phyloP scores from a whole-genome alignment of 2,329 filamentous ascomycete species.

The Aureobasidium zeae region DNA sequence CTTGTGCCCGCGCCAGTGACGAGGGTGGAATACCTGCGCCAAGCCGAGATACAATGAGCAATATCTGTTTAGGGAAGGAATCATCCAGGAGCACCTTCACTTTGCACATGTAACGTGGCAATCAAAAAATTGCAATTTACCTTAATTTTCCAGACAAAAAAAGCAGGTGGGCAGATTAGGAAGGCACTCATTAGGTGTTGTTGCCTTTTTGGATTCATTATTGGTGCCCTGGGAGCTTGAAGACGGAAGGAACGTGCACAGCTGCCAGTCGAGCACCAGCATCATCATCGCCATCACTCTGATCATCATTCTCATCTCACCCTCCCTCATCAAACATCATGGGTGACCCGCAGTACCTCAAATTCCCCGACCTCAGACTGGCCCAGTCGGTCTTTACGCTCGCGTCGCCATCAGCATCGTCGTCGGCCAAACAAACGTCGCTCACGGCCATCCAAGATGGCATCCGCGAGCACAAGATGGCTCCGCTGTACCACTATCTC shows the following conservation, averaged over 20 bases:
- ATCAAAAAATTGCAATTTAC: neutral
- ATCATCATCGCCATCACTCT: neutral
- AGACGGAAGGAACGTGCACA: neutral
- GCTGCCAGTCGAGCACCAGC: slow-evolving; percentile 3
- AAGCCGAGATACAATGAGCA: too few relatives aligned
- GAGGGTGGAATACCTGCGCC: too few relatives aligned
- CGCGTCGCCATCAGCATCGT: slow-evolving; percentile 66
- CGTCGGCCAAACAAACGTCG: slow-evolving; percentile 58
- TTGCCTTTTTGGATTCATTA: too few relatives aligned
- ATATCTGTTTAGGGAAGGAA: neutral
- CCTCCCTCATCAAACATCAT: slow-evolving; percentile 25
- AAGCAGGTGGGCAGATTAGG: too few relatives aligned
- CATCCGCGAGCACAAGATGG: slow-evolving; percentile 77
- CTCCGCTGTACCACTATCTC: slow-evolving; percentile 74
- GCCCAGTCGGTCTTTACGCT: slow-evolving; percentile 80
- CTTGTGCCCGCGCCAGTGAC: too few relatives aligned
- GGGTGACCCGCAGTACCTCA: slow-evolving; percentile 78
- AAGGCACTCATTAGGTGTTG: too few relatives aligned
- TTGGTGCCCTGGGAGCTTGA: neutral
- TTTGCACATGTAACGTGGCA: too few relatives aligned
- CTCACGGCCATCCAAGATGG: slow-evolving; percentile 70
- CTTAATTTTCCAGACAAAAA: too few relatives aligned
- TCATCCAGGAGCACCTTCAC: too few relatives aligned
- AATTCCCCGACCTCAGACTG: slow-evolving; percentile 72
- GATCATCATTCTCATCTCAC: slow-evolving; percentile 5